Evolutionary conservation across 371 early-diverging fungal genomes (phyloP), one percentile per base, ranked within the genome.

Genomic region (Mucor indicus): DNA sequence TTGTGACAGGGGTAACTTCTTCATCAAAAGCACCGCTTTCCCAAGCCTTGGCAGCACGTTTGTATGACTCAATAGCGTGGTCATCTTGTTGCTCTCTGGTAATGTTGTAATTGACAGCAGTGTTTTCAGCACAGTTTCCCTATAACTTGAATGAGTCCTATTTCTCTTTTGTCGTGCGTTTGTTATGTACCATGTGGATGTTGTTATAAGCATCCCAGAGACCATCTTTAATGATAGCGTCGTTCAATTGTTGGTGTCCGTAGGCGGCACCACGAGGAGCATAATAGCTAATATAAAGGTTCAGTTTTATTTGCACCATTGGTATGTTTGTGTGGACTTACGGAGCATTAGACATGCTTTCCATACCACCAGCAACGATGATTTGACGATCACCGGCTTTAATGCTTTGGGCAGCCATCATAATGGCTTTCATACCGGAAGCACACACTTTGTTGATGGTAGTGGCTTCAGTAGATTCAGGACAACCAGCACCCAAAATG

Each of bases 371-470:
- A 32, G 93, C 93, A 15, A 95, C 72, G 75, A 93, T 86, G 31
- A 79, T 59, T 13, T 76, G 54, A 57, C 79, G 77, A 35, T 73
- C 75, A 20, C 82, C 85, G 17, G 73, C 62, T 60, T 78, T 72
- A 53, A 86, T 77, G 44, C 67, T 73, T 55, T 87, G 89, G 7
- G 89, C 64, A 12, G 87, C 90, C 61, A 90, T 50, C 70, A 81
- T 87, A 31, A 89, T 73, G 2, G 91, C 78, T 73, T 97, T 96
- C 90, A 94, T 86, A 17, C 94, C 98, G 5, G 90, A 90, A 8
- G 92, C 95, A 69, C 98, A 97, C 16, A 95, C 94, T 69, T 95
- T 95, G 75, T 95, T 95, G 57, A 96, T 79, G 20, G 95, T 92
- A 3, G 93, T 93, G 20, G 89, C 86, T 35, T 88, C 88, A 19